Percentiles rank a stretch among this genome's conserved stretches.
Evolutionary conservation across 169 alveolate species (phyloP).

Genomic region (Sarcocystis neurona): DNA sequence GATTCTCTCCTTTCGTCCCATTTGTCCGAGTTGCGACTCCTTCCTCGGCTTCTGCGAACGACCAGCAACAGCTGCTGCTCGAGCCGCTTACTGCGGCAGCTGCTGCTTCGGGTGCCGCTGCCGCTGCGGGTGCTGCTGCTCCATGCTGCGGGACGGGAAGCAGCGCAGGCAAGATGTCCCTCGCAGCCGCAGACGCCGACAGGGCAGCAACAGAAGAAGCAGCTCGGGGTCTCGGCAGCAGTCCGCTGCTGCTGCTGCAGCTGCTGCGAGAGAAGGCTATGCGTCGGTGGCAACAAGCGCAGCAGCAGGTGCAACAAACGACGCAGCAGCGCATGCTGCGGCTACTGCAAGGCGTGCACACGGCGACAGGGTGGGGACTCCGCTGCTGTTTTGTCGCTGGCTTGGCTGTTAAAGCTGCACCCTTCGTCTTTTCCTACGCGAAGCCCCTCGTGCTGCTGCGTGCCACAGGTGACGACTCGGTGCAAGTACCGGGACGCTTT

Average conservation of each 20-base stretch:
- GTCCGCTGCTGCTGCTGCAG: neutral
- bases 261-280: too few species aligned
- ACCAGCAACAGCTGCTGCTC: neutral
- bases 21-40: too few species aligned
- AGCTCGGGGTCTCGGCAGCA: neutral
- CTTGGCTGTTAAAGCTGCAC: neutral
- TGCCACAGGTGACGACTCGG: neutral
- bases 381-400: neutral
- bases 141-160: too few species aligned
- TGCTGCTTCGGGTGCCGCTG: neutral
- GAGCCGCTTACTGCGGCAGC: constrained; percentile 6
- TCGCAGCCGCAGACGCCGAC: too few species aligned
- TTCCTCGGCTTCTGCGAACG: neutral
- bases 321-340: neutral
- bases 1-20: constrained; percentile 11
- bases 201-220: too few species aligned
- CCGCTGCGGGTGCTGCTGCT: neutral
- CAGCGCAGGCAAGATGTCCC: too few species aligned
- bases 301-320: neutral
- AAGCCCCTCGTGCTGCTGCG: neutral
- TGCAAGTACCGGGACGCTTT: neutral
- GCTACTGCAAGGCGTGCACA: neutral
- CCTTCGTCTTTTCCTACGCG: neutral
- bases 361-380: neutral
- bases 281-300: neutral